These are phyloP conservation scores for Pseudocercospora ulei DNA, from an alignment of 2,329 filamentous ascomycete species.

Conservation along the genomic window DNA sequence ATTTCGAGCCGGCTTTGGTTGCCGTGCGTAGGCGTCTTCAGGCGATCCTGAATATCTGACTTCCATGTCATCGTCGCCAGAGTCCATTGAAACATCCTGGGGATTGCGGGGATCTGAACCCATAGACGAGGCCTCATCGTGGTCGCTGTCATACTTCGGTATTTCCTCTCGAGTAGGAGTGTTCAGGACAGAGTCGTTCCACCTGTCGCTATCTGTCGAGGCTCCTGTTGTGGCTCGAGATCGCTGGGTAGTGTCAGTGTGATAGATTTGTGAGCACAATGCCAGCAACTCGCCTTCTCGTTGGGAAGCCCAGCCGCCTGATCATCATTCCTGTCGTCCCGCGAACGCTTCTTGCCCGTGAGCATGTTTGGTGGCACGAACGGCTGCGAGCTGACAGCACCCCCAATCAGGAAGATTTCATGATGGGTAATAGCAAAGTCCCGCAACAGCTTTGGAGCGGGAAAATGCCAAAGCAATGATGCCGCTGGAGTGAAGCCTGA, in stretches of 20 bases:
- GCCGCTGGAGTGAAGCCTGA: not conserved
- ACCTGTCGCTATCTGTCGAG: conserved; percentile 16
- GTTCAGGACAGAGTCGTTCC: conserved; percentile 29
- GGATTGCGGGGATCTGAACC: conserved; percentile 31
- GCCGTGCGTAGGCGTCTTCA: conserved; percentile 15
- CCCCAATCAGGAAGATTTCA: not conserved
- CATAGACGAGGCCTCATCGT: conserved; percentile 30
- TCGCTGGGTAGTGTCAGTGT: conserved; percentile 16
- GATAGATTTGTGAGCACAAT: not conserved
- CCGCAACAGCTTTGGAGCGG: conserved; percentile 3
- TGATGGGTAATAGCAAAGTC: conserved; percentile 6
- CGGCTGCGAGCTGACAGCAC: not conserved
- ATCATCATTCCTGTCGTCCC: conserved; percentile 14
- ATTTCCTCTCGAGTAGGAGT: conserved; percentile 22
- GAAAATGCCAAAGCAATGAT: too few species aligned
- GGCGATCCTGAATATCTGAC: conserved; percentile 24
- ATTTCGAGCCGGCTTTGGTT: conserved; percentile 5
- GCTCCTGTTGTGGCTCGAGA: conserved; percentile 19
- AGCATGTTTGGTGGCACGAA: conserved; percentile 13
- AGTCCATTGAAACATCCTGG: conserved; percentile 26
- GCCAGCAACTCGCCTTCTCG: conserved; percentile 19
- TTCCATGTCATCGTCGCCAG: conserved; percentile 26
- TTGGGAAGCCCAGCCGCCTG: conserved; percentile 11
- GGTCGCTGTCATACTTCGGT: conserved; percentile 30
- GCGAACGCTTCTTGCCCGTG: conserved; percentile 18